These are phyloP conservation scores for Fusarium brevicatenulatum DNA, from an alignment of 2,329 filamentous ascomycete genomes.

Conservation along the genomic window DNA sequence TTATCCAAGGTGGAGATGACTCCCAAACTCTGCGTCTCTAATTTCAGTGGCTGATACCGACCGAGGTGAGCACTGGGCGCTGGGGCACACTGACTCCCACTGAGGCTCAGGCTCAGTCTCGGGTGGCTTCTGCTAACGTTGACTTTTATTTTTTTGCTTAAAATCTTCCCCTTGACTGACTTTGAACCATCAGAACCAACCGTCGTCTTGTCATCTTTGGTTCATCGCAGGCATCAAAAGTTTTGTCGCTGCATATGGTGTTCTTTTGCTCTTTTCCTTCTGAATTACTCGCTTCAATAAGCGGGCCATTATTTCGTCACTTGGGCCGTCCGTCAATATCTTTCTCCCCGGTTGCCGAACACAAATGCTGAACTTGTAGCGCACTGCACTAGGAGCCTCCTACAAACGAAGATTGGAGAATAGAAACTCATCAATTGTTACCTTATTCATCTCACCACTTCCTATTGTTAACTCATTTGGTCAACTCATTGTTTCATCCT, in stretches of 20 bases:
- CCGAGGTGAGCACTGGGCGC: not conserved
- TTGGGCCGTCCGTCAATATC: not conserved
- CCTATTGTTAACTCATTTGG: constrained; percentile 7
- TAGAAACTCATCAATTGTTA: constrained; percentile 21
- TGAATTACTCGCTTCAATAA: not conserved
- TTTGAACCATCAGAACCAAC: not conserved
- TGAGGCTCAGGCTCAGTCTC: constrained; percentile 3
- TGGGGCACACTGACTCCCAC: constrained; percentile 11
- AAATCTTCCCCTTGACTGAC: constrained; percentile 11
- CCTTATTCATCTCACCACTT: constrained; percentile 13
- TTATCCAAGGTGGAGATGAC: not conserved
- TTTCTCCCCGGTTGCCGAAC: not conserved
- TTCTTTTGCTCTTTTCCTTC: constrained; percentile 3
- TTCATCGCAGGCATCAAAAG: not conserved
- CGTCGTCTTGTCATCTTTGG: not conserved
- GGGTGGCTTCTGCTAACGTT: not conserved
- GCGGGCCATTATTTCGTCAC: constrained; percentile 11
- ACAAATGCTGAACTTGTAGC: constrained; percentile 1
- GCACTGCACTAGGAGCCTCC: constrained; percentile 3
- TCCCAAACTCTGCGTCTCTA: not conserved
- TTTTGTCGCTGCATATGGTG: not conserved
- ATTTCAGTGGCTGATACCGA: constrained; percentile 13
- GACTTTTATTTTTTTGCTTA: not conserved
- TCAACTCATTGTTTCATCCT: constrained; percentile 2
- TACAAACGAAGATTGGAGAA: constrained; percentile 14